Conservation (phyloP, 2,329 filamentous ascomycete species). For the Pseudopithomyces maydicus region DNA sequence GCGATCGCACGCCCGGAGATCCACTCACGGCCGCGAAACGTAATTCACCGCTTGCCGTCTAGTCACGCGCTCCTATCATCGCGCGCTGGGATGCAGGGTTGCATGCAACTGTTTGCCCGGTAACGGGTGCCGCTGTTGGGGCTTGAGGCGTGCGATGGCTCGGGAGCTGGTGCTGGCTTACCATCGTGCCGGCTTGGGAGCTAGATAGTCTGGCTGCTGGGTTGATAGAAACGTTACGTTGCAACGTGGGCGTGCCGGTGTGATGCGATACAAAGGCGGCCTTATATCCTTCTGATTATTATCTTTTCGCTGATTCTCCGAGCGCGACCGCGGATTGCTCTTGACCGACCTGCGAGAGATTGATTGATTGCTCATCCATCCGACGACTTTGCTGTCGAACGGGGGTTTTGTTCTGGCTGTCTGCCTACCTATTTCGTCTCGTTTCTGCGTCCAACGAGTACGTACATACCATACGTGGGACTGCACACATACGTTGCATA, state of each 20-base stretch:
- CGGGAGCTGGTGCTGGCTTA: background rate
- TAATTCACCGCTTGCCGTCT: background rate
- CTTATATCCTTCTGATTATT: too few relatives aligned
- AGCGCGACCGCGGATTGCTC: background rate
- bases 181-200: background rate
- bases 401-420: too few relatives aligned
- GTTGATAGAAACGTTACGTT: constrained; percentile 2
- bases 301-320: background rate
- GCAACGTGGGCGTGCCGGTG: background rate
- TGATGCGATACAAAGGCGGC: constrained; percentile 5
- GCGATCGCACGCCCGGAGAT: too few relatives aligned
- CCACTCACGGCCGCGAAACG: constrained; percentile 6
- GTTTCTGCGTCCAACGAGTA: too few relatives aligned
- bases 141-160: background rate
- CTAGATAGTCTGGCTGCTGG: background rate
- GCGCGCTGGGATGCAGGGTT: constrained; percentile 6
- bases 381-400: background rate
- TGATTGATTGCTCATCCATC: too few relatives aligned
- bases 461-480: too few relatives aligned
- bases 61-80: constrained; percentile 15
- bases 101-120: background rate
- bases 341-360: background rate
- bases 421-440: too few relatives aligned
- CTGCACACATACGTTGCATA: too few relatives aligned
- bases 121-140: background rate